Evolutionary conservation across 305 asterid genomes (phyloP), one percentile per base, ranked within the genome.

Genomic region (Fraxinus sp.): DNA sequence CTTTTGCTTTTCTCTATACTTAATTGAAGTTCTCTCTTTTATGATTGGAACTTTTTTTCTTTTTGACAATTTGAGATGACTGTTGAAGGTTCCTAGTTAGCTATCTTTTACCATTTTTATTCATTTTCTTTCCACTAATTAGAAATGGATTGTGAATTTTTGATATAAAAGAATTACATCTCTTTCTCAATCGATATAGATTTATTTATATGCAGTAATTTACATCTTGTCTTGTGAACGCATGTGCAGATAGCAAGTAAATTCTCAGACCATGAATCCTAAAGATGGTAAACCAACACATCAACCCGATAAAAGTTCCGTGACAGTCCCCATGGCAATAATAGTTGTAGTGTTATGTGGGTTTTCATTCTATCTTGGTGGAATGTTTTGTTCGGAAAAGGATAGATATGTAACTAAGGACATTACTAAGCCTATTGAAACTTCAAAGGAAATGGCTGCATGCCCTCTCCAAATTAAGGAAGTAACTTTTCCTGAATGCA

Each of bases 401-500:
- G 83, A 86, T 26, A 74, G 75, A 35, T 87, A 44, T 81, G 55
- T 41, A 32, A 46, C 83, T 80, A 79, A 24, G 57, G 91, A 89
- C 75, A 62, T 86, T 13, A 78, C 75, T 76, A 87, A 89, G 77
- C 86, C 83, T 24, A 73, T 84, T 1, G 88, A 86, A 74, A 55
- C 83, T 79, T 76, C 91, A 18, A 82, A 79, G 72, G 85, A 83
- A 72, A 83, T 79, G 10, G 59, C 77, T 1, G 41, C 83, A 6
- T 76, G 82, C 72, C 85, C 97, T 81, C 88, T 90, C 76, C 93
- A 87, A 81, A 57, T 87, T 73, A 86, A 88, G 81, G 84, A 88
- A 41, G 86, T 86, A 52, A 77, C 88, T 16, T 94, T 96, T 80
- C 82, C 94, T 16, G 93, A 94, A 73, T 96, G 99, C 85, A 88